Evolutionary conservation across 495 filamentous ascomycete genomes (phyloP).

Genomic region (Penicillium lividum): DNA sequence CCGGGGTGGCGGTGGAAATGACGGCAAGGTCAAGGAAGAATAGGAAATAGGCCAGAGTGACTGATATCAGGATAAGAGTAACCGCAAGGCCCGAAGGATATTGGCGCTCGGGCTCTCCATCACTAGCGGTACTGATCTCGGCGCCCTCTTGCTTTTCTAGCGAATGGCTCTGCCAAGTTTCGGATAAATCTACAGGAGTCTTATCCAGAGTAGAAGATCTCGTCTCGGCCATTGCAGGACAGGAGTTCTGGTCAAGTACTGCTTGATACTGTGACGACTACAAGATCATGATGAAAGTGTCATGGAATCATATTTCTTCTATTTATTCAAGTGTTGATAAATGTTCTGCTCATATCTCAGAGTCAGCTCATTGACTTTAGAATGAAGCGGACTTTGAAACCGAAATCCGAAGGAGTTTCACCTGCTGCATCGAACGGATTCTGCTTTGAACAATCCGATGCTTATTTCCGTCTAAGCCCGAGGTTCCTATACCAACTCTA

Average conservation of each 20-base stretch:
- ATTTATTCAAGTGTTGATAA: no score
- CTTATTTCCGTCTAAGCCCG: no score
- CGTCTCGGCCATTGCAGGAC: constrained; percentile 3
- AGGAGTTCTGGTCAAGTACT: neutral
- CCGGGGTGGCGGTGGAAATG: constrained; percentile 31
- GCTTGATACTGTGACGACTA: neutral
- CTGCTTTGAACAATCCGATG: no score
- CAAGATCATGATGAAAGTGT: neutral
- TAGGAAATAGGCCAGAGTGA: constrained; percentile 31
- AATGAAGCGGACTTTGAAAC: constrained; percentile 5
- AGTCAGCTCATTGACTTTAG: neutral
- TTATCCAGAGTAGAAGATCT: neutral
- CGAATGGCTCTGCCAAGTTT: neutral
- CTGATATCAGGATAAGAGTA: constrained; percentile 18
- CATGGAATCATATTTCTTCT: no score
- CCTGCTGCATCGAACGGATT: no score
- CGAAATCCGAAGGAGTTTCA: constrained; percentile 6
- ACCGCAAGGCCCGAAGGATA: constrained; percentile 11
- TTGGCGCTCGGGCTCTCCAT: constrained; percentile 6
- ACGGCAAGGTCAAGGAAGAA: constrained; percentile 32
- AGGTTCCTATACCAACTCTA: neutral
- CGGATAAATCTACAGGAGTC: neutral
- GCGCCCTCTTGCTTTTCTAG: neutral
- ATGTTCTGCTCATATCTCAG: neutral
- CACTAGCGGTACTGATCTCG: neutral